Percentiles rank a stretch among this genome's conserved stretches.
phyloP scores from a whole-genome alignment of 139 green algal species.

The Volvox reticuliferus region DNA sequence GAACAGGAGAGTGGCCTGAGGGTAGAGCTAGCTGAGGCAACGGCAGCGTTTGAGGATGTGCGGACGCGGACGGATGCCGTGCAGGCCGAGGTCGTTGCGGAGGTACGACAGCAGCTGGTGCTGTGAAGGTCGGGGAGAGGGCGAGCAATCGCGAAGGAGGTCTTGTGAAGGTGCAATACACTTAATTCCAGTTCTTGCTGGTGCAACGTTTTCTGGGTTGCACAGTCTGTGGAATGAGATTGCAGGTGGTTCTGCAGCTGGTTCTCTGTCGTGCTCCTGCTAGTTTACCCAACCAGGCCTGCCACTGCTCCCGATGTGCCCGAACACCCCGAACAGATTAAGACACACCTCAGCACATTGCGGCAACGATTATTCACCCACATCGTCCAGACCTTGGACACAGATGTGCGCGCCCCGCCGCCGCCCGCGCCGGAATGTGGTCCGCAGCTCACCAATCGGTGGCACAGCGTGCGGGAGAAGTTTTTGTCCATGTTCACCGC shows the following conservation, averaged over 20 bases:
- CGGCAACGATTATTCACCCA: slow-evolving; percentile 61
- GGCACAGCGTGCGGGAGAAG: slow-evolving; percentile 54
- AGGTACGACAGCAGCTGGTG: slow-evolving; percentile 57
- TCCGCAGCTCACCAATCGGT: slow-evolving; percentile 24
- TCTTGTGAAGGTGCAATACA: no score
- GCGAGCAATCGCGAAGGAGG: neutral
- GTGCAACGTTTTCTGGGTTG: no score
- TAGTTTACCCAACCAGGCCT: no score
- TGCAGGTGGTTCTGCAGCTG: no score
- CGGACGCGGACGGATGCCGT: slow-evolving; percentile 52
- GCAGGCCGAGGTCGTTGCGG: slow-evolving; percentile 69
- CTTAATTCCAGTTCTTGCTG: no score
- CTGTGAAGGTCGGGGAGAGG: neutral
- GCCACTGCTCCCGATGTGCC: no score
- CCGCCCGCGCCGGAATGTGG: neutral
- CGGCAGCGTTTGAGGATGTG: slow-evolving; percentile 71
- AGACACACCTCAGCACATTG: slow-evolving; percentile 67
- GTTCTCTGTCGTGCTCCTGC: no score
- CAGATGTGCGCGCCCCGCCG: slow-evolving; percentile 32
- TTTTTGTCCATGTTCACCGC: slow-evolving; percentile 65
- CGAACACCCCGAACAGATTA: slow-evolving; percentile 61
- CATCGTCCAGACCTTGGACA: slow-evolving; percentile 62
- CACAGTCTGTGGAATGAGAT: no score
- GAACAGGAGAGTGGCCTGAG: slow-evolving; percentile 56
- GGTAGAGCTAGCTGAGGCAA: slow-evolving; percentile 56